Percentiles rank a stretch among this genome's conserved stretches.
phyloP scores from a whole-genome alignment of 371 early-diverging fungal species.

The Batkoa obscura region DNA sequence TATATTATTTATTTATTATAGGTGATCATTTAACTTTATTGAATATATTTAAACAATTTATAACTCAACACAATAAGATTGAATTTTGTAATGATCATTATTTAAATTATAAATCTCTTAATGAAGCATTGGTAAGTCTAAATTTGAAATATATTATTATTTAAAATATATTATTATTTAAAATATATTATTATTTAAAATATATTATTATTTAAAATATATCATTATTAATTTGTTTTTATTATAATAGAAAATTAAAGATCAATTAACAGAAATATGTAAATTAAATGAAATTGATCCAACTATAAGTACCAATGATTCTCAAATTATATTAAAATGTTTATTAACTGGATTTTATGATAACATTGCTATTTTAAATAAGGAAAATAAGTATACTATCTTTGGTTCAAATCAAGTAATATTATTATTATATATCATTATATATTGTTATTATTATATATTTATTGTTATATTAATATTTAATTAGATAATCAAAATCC shows the following conservation, averaged over 20 bases:
- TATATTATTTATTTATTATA: constrained; percentile 14
- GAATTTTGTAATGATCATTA: constrained; percentile 69
- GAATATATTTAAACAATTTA: constrained; percentile 61
- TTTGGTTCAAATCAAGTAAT: constrained; percentile 41
- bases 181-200: constrained; percentile 74
- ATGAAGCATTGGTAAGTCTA: constrained; percentile 68
- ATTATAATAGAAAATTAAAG: no score
- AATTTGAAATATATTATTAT: constrained; percentile 57
- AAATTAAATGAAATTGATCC: no score
- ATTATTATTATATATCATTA: neutral
- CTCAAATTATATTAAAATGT: constrained; percentile 57
- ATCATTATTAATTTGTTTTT: no score
- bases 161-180: constrained; percentile 29
- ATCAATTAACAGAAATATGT: no score
- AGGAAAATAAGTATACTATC: constrained; percentile 72
- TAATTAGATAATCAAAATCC: constrained; percentile 34
- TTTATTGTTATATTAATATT: neutral
- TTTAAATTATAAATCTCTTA: constrained; percentile 64
- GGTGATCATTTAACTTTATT: constrained; percentile 84
- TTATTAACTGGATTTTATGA: constrained; percentile 79
- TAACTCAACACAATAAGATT: constrained; percentile 44
- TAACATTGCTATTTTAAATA: constrained; percentile 72
- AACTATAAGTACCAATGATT: constrained; percentile 41
- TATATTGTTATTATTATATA: neutral
- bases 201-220: constrained; percentile 49